Percentiles rank a stretch among this genome's conserved stretches.
These are phyloP conservation scores for Halenospora varia DNA, from an alignment of 495 filamentous ascomycete genomes.

Conservation along the genomic window DNA sequence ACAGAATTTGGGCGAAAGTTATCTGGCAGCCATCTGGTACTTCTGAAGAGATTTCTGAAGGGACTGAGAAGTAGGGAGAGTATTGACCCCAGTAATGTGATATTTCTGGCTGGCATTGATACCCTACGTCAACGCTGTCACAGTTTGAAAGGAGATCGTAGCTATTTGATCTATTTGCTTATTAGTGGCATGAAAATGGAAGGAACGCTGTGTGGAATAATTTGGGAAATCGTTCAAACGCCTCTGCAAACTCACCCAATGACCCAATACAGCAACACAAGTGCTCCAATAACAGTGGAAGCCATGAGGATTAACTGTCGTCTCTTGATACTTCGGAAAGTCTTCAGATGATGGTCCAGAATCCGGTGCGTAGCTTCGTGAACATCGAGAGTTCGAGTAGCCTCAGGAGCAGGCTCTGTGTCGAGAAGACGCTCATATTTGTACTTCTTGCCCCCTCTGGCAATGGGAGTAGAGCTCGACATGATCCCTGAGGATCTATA, in stretches of 20 bases:
- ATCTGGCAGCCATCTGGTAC: conserved; percentile 62
- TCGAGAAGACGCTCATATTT: conserved; percentile 1
- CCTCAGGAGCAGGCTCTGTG: not conserved
- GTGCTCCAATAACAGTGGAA: conserved; percentile 5
- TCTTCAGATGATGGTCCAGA: conserved; percentile 9
- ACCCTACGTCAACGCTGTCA: conserved; percentile 58
- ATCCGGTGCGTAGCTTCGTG: not conserved
- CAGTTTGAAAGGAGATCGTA: conserved; percentile 33
- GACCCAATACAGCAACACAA: conserved; percentile 16
- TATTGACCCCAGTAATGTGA: conserved; percentile 84
- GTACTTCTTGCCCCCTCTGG: not conserved
- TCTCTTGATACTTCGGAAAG: conserved; percentile 6
- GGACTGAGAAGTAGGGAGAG: conserved; percentile 73
- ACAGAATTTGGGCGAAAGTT: conserved; percentile 75
- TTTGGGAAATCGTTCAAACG: too few species aligned
- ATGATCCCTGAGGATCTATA: not conserved
- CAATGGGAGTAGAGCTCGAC: not conserved
- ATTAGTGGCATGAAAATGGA: too few species aligned
- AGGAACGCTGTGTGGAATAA: too few species aligned
- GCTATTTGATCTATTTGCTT: not conserved
- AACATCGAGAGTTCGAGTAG: conserved; percentile 5
- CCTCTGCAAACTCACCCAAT: conserved; percentile 14
- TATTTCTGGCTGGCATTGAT: conserved; percentile 53
- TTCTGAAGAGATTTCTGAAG: conserved; percentile 51
- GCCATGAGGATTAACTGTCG: not conserved